phyloP scores from a whole-genome alignment of 1,284 basidiomycete genomes.

The Gomphus sp. region DNA sequence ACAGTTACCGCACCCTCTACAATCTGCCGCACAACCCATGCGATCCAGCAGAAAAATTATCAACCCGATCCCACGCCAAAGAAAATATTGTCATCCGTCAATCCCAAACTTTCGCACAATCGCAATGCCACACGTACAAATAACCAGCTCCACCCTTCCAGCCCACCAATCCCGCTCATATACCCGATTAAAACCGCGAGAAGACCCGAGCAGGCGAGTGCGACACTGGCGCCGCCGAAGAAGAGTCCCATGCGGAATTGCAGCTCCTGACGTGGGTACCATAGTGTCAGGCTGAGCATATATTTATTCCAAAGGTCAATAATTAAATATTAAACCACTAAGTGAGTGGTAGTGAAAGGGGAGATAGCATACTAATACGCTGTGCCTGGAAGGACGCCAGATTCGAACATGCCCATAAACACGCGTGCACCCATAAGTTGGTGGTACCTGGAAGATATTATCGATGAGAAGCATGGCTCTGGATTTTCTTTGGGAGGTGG shows the following conservation, averaged over 20 bases:
- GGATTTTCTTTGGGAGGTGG: neutral
- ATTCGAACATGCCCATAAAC: constrained; percentile 57
- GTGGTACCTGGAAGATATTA: constrained; percentile 26
- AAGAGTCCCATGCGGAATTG: constrained; percentile 18
- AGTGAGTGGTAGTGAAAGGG: neutral
- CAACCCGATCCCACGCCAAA: too few species aligned
- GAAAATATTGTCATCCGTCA: too few species aligned
- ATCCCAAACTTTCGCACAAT: too few species aligned
- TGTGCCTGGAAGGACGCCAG: constrained; percentile 62
- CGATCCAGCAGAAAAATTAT: too few species aligned
- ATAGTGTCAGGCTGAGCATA: constrained; percentile 31
- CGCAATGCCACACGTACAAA: neutral
- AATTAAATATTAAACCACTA: neutral
- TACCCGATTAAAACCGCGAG: neutral
- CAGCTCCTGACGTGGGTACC: constrained; percentile 41
- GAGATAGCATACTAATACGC: constrained; percentile 42
- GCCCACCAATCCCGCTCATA: neutral
- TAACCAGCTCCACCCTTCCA: neutral
- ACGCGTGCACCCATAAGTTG: constrained; percentile 52
- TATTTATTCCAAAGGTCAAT: neutral
- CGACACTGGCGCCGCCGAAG: neutral
- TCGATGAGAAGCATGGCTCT: too few species aligned
- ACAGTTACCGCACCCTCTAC: neutral
- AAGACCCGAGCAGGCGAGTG: neutral
- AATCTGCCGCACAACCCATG: neutral